Evolutionary conservation across 345 rosid species (phyloP).

Genomic region (Linum tenue): DNA sequence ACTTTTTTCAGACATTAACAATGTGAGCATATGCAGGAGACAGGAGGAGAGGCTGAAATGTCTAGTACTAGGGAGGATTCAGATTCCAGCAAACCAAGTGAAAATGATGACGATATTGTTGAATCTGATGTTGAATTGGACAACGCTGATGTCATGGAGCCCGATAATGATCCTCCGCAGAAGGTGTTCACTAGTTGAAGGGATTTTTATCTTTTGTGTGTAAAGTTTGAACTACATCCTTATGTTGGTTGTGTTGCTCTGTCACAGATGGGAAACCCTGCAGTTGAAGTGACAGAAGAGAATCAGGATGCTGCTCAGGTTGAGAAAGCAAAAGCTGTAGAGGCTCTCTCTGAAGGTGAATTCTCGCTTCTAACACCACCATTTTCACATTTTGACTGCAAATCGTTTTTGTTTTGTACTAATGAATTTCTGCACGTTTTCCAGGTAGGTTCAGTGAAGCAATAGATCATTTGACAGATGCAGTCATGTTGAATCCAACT

Average conservation of each 20-base stretch:
- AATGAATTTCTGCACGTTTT: constrained; percentile 11
- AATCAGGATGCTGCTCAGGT: constrained; percentile 57
- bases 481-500: constrained; percentile 61
- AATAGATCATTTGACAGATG: constrained; percentile 50
- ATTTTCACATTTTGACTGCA: constrained; percentile 3
- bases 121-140: constrained; percentile 86
- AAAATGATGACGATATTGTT: constrained; percentile 32
- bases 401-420: constrained; percentile 5
- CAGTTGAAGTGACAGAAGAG: constrained; percentile 60
- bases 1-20: not conserved
- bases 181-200: constrained; percentile 27
- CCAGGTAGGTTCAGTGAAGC: constrained; percentile 58
- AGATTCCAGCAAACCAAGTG: constrained; percentile 24
- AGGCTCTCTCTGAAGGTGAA: constrained; percentile 57
- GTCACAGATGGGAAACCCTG: constrained; percentile 65
- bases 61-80: constrained; percentile 24
- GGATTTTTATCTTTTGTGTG: not conserved
- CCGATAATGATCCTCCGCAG: constrained; percentile 65
- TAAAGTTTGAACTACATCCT: not conserved
- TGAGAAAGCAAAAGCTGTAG: constrained; percentile 49
- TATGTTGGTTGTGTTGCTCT: constrained; percentile 10
- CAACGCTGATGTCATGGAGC: constrained; percentile 50
- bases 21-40: constrained; percentile 25
- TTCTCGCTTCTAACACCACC: not conserved
- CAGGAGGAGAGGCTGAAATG: constrained; percentile 36